Conservation (phyloP, 768 basidiomycete species). For the Phaffia tasmanica region DNA sequence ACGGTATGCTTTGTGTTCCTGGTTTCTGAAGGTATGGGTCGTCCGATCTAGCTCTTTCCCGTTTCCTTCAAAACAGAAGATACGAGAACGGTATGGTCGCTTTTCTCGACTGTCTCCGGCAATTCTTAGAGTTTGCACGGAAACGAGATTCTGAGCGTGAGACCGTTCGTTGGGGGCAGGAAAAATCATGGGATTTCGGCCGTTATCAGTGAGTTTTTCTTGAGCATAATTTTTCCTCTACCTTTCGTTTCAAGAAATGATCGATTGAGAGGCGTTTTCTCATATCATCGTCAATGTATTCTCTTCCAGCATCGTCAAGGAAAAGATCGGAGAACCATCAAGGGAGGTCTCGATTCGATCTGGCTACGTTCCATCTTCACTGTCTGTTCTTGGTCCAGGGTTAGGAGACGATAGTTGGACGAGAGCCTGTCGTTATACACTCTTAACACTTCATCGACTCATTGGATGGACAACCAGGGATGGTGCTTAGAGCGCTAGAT, state of each 20-base stretch:
- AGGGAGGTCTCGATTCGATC: constrained; percentile 20
- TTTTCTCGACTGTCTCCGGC: constrained; percentile 86
- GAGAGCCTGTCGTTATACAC: constrained; percentile 21
- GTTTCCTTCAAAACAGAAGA: constrained; percentile 82
- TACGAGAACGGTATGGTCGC: constrained; percentile 96
- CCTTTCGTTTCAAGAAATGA: constrained; percentile 14
- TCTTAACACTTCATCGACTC: constrained; percentile 20
- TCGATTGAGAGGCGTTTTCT: no score
- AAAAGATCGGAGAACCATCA: constrained; percentile 77
- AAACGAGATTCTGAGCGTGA: neutral
- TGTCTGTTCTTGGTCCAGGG: neutral
- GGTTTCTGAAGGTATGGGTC: constrained; percentile 56
- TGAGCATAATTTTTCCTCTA: neutral
- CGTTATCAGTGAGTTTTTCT: constrained; percentile 61
- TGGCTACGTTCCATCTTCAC: constrained; percentile 17
- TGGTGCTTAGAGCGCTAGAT: no score
- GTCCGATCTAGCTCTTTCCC: constrained; percentile 77
- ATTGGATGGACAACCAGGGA: constrained; percentile 17
- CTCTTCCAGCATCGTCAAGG: constrained; percentile 62
- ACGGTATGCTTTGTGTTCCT: neutral
- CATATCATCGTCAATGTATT: no score
- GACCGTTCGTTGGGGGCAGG: neutral
- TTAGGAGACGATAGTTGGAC: constrained; percentile 21
- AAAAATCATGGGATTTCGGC: constrained; percentile 52
- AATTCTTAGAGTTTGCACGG: constrained; percentile 64